phyloP scores from a whole-genome alignment of 2,329 filamentous ascomycete species.

The Fonsecaea pedrosoi region DNA sequence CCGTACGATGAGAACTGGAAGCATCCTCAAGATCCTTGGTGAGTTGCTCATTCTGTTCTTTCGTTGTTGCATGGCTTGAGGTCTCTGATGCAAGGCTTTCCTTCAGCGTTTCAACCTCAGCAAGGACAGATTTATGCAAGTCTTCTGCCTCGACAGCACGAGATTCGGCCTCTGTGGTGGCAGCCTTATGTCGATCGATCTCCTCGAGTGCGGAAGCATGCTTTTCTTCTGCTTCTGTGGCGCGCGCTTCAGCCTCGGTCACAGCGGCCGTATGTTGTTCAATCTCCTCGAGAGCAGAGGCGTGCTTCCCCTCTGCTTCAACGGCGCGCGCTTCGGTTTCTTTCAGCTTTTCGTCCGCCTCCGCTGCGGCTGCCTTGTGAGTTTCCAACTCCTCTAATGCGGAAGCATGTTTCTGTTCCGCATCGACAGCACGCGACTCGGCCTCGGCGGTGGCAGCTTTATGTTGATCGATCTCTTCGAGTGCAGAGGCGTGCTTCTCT shows the following conservation, averaged over 20 bases:
- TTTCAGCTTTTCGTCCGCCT: slow-evolving; percentile 5
- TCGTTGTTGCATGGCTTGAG: slow-evolving; percentile 6
- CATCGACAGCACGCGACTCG: slow-evolving; percentile 5
- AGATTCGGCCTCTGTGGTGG: not conserved
- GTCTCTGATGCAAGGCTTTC: slow-evolving; percentile 20
- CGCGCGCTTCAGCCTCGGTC: slow-evolving; percentile 5
- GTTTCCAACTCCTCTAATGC: not conserved
- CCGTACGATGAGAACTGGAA: slow-evolving; percentile 17
- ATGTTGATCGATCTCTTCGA: slow-evolving; percentile 8
- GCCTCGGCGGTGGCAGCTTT: not conserved
- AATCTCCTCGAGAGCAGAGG: not conserved
- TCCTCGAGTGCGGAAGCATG: no score
- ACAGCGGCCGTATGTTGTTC: not conserved
- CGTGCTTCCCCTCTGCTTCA: slow-evolving; percentile 13
- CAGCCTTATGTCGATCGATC: no score
- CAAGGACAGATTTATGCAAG: slow-evolving; percentile 19
- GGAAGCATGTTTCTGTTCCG: slow-evolving; percentile 6
- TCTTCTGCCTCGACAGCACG: slow-evolving; percentile 17
- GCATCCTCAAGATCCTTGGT: slow-evolving; percentile 18
- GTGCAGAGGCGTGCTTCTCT: slow-evolving; percentile 11
- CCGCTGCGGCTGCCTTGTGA: not conserved
- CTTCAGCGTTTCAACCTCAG: slow-evolving; percentile 24
- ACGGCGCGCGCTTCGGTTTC: not conserved
- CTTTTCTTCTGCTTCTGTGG: not conserved
- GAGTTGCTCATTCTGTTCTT: slow-evolving; percentile 26